These are phyloP conservation scores for Rhizopus microsporus DNA, from an alignment of 371 early-diverging fungal species.

Conservation along the genomic window DNA sequence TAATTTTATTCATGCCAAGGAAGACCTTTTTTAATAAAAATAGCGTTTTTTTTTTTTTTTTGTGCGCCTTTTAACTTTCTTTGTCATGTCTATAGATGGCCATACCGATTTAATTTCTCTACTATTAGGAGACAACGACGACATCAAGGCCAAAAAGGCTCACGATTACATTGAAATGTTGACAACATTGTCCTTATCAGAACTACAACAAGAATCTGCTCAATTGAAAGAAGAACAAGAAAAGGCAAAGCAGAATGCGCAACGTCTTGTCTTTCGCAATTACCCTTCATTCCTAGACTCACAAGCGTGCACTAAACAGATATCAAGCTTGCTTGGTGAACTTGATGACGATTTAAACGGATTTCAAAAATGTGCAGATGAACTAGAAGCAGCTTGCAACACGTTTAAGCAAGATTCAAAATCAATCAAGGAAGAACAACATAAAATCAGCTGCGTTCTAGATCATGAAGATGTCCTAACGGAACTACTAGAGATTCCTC, in stretches of 20 bases:
- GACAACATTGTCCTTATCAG: conserved; percentile 59
- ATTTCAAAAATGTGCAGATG: conserved; percentile 51
- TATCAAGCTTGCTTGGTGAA: conserved; percentile 55
- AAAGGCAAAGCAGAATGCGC: conserved; percentile 63
- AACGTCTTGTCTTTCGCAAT: conserved; percentile 69
- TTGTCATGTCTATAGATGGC: conserved; percentile 11
- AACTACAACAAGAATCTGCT: conserved; percentile 56
- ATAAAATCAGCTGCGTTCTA: conserved; percentile 55
- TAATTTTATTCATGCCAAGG: conserved; percentile 38
- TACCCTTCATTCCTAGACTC: conserved; percentile 71
- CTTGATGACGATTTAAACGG: conserved; percentile 53
- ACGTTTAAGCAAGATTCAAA: conserved; percentile 39
- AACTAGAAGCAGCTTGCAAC: conserved; percentile 52
- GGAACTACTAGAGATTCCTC: conserved; percentile 77
- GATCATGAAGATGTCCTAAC: conserved; percentile 62
- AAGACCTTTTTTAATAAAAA: conserved; percentile 15
- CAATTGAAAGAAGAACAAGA: conserved; percentile 55
- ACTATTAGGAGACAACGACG: conserved; percentile 22
- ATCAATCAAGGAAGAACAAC: conserved; percentile 45
- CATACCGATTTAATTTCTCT: conserved; percentile 32
- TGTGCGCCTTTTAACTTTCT: neutral
- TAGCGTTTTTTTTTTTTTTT: neutral
- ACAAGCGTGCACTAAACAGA: conserved; percentile 60
- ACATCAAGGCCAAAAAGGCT: conserved; percentile 45
- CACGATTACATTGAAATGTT: conserved; percentile 66